Evolutionary conservation across 331 rosid species (phyloP).

Genomic region (Prunus yedoensis): DNA sequence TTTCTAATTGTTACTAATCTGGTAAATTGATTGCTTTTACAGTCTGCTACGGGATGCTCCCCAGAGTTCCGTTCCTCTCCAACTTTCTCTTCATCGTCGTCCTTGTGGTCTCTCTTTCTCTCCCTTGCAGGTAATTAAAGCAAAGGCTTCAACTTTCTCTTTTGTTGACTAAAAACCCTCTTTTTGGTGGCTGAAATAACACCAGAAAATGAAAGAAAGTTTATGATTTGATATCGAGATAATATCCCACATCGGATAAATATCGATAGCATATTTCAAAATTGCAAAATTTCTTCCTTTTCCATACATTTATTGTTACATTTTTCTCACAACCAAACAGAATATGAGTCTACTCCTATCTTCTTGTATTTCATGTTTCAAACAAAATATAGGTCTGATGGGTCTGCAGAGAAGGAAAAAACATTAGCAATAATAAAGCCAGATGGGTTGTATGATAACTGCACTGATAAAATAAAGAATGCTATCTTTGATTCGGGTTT

Average conservation of each 20-base stretch:
- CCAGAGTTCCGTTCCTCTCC: conserved; percentile 28
- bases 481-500: conserved; percentile 58
- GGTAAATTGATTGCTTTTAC: not conserved
- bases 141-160: conserved; percentile 21
- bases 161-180: not conserved
- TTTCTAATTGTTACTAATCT: not conserved
- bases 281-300: not conserved
- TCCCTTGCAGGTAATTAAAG: conserved; percentile 40
- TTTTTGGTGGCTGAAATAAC: not conserved
- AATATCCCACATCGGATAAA: too few relatives aligned
- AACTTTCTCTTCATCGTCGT: conserved; percentile 25
- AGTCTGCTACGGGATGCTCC: conserved; percentile 32
- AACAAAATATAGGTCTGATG: conserved; percentile 46
- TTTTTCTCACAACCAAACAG: not conserved
- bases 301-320: not conserved
- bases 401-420: conserved; percentile 34
- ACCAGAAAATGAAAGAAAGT: not conserved
- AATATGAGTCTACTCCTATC: not conserved
- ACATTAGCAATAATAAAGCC: conserved; percentile 82
- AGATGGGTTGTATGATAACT: conserved; percentile 71
- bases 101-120: conserved; percentile 32
- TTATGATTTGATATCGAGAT: too few relatives aligned
- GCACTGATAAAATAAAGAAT: conserved; percentile 54
- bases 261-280: too few relatives aligned
- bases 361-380: conserved; percentile 2